Conservation (phyloP, 1,139 yeast genomes). For the Yamadazyma spencermartinsiae region DNA sequence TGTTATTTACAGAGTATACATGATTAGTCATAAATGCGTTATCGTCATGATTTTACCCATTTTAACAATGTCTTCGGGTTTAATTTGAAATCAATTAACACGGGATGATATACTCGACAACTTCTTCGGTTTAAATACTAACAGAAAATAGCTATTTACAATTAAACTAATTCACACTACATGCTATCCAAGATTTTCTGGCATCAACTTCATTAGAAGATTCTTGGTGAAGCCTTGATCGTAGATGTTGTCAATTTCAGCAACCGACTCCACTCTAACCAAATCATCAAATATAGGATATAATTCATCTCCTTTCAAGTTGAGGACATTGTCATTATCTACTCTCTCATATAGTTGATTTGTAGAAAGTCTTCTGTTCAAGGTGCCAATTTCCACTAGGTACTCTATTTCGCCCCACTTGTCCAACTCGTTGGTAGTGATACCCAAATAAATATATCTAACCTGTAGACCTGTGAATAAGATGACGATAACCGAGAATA, state of each 20-base stretch:
- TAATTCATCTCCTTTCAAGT: constrained; percentile 13
- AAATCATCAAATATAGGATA: constrained; percentile 8
- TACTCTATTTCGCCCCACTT: constrained; percentile 81
- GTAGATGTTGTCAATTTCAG: constrained; percentile 61
- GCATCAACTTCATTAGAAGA: constrained; percentile 17
- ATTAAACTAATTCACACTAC: too few relatives aligned
- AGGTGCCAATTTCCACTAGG: constrained; percentile 43
- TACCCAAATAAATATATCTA: constrained; percentile 68
- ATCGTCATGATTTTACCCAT: constrained; percentile 43
- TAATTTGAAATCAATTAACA: constrained; percentile 44
- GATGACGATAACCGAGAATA: constrained; percentile 53
- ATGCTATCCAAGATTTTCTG: neutral
- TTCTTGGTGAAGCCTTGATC: constrained; percentile 64
- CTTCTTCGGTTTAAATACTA: constrained; percentile 4
- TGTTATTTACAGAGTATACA: constrained; percentile 14
- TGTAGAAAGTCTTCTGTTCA: constrained; percentile 21
- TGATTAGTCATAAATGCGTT: constrained; percentile 39
- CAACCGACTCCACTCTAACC: constrained; percentile 9
- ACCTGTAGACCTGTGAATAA: constrained; percentile 65
- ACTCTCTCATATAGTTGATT: constrained; percentile 23
- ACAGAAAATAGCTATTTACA: constrained; percentile 4
- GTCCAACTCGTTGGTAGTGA: constrained; percentile 84
- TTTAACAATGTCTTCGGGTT: constrained; percentile 32
- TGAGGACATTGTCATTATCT: constrained; percentile 12
- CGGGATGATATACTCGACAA: constrained; percentile 30